Evolutionary conservation across 305 asterid genomes (phyloP).

Genomic region (Ilex paraguariensis): DNA sequence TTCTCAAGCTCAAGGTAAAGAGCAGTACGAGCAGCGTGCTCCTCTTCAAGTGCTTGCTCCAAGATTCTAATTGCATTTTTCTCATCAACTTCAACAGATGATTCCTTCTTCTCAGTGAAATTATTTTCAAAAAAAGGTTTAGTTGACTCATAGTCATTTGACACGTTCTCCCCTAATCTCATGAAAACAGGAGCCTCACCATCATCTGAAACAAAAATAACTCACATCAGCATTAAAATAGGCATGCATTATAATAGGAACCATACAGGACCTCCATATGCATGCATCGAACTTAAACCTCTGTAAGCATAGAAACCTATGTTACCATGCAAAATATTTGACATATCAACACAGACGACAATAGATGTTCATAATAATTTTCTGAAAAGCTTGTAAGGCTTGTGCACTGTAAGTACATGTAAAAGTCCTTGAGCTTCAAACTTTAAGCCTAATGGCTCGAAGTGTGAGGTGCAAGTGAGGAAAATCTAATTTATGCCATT

Average conservation of each 20-base stretch:
- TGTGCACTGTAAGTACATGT: too few relatives aligned
- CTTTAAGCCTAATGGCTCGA: too few relatives aligned
- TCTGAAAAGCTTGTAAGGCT: too few relatives aligned
- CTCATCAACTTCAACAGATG: constrained; percentile 36
- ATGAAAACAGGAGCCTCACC: constrained; percentile 23
- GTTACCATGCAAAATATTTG: too few relatives aligned
- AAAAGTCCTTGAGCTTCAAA: too few relatives aligned
- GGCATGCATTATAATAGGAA: background rate
- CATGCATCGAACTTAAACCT: too few relatives aligned
- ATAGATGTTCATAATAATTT: too few relatives aligned
- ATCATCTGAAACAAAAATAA: constrained; percentile 29
- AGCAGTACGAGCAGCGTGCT: constrained; percentile 50
- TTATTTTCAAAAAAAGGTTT: constrained; percentile 32
- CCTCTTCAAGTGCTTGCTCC: constrained; percentile 59
- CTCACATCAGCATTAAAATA: constrained; percentile 19
- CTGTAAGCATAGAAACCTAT: too few relatives aligned
- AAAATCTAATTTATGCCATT: too few relatives aligned
- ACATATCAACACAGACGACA: too few relatives aligned
- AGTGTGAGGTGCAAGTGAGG: too few relatives aligned
- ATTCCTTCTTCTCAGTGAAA: constrained; percentile 18
- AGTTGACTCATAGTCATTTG: constrained; percentile 21
- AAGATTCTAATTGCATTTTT: constrained; percentile 31
- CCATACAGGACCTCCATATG: too few relatives aligned
- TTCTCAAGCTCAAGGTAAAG: constrained; percentile 82
- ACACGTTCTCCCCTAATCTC: constrained; percentile 30